Conservation (phyloP, 345 rosid species). For the Pistacia atlantica region DNA sequence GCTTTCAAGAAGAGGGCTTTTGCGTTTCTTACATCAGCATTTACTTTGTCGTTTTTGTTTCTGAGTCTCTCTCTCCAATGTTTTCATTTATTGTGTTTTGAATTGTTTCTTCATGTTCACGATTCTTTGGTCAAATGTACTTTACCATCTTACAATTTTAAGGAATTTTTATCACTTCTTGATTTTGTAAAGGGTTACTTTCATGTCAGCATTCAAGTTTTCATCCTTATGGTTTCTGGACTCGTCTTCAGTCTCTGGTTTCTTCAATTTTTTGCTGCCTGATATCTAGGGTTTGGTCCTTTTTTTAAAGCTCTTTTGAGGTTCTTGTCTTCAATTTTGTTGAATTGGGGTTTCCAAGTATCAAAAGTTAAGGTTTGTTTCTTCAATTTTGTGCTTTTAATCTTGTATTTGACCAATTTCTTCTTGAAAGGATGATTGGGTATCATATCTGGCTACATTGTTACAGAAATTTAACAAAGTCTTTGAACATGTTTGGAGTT, state of each 20-base stretch:
- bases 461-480: background rate
- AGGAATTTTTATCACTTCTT: background rate
- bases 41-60: background rate
- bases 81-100: background rate
- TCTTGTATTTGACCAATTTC: background rate
- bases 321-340: background rate
- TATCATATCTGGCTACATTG: background rate
- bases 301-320: background rate
- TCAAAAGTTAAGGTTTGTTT: background rate
- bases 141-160: background rate
- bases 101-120: background rate
- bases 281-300: background rate
- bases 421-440: background rate
- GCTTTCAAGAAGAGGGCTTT: background rate
- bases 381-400: background rate
- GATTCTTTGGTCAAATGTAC: background rate
- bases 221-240: background rate
- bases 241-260: background rate
- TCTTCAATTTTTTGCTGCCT: background rate
- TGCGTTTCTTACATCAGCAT: background rate
- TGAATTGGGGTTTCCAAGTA: background rate
- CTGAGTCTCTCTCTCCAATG: background rate
- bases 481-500: background rate
- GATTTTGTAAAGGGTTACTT: background rate
- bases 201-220: background rate